A percentile compares a stretch with the other conserved stretches of the same genome.
Conservation (phyloP, 805 yeast genomes). For the Candida golubevii region DNA sequence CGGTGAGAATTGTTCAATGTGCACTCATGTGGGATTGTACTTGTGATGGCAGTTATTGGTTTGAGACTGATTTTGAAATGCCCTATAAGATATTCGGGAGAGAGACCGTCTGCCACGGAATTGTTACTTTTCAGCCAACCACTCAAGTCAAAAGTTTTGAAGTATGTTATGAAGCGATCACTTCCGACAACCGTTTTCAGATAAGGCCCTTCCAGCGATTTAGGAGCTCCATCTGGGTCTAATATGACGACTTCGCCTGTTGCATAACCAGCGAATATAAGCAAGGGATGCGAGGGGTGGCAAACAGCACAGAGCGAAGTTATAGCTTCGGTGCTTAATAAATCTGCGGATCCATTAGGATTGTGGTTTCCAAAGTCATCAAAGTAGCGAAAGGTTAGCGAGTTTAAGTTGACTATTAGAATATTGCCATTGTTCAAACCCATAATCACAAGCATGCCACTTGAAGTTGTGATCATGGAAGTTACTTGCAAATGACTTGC, state of each 20-base stretch:
- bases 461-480: slow-evolving; percentile 28
- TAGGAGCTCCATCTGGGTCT: slow-evolving; percentile 13
- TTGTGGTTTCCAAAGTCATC: slow-evolving; percentile 38
- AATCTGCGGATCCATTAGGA: slow-evolving; percentile 8
- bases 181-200: slow-evolving; percentile 16
- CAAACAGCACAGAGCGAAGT: slow-evolving; percentile 20
- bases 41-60: slow-evolving; percentile 48
- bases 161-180: slow-evolving; percentile 34
- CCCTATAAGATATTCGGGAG: slow-evolving; percentile 34
- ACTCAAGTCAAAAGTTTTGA: slow-evolving; percentile 35
- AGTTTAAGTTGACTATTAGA: slow-evolving; percentile 52
- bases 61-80: slow-evolving; percentile 60
- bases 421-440: slow-evolving; percentile 71
- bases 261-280: slow-evolving; percentile 39
- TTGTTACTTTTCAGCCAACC: slow-evolving; percentile 16
- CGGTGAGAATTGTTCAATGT: slow-evolving; percentile 19
- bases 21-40: slow-evolving; percentile 24
- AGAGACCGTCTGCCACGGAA: not conserved
- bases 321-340: slow-evolving; percentile 24
- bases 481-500: slow-evolving; percentile 36
- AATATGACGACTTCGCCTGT: slow-evolving; percentile 16
- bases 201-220: slow-evolving; percentile 7
- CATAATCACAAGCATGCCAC: slow-evolving; percentile 47
- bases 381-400: slow-evolving; percentile 42
- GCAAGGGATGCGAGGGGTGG: slow-evolving; percentile 38